Evolutionary conservation across 1,139 yeast species (phyloP).

Genomic region (Sugiyamaella xylanicola): DNA sequence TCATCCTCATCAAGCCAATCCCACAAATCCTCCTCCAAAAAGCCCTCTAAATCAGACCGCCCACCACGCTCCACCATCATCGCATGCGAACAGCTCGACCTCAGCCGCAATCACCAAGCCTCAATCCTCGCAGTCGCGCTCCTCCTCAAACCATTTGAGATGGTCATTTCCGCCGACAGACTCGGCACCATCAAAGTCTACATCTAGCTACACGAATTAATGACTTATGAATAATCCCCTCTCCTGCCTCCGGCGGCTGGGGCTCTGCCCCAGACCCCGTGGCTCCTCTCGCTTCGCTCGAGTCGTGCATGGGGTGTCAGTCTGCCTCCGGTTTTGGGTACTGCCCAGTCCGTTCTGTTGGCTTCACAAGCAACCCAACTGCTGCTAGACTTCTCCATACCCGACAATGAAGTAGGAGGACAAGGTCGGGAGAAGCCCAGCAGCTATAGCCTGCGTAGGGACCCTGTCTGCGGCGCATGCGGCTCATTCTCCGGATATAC

Average conservation of each 20-base stretch:
- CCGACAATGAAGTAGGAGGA: too few relatives aligned
- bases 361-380: too few relatives aligned
- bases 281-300: neutral
- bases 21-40: conserved; percentile 36
- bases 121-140: conserved; percentile 53
- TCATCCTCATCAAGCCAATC: conserved; percentile 21
- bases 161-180: conserved; percentile 66
- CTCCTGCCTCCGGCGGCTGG: conserved; percentile 1
- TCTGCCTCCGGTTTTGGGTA: too few relatives aligned
- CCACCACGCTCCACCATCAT: conserved; percentile 39
- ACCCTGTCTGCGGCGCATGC: neutral
- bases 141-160: conserved; percentile 55
- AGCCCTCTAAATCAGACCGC: conserved; percentile 32
- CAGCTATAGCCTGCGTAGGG: too few relatives aligned
- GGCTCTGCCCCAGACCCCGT: conserved; percentile 1
- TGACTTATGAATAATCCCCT: neutral
- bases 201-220: conserved; percentile 39
- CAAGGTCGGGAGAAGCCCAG: too few relatives aligned
- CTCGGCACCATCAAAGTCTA: conserved; percentile 63
- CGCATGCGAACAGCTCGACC: conserved; percentile 44
- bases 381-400: too few relatives aligned
- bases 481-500: neutral
- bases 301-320: neutral
- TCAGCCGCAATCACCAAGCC: conserved; percentile 51
- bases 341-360: too few relatives aligned